Evolutionary conservation across 2,329 filamentous ascomycete species (phyloP).

Genomic region (Exophiala calicioides): DNA sequence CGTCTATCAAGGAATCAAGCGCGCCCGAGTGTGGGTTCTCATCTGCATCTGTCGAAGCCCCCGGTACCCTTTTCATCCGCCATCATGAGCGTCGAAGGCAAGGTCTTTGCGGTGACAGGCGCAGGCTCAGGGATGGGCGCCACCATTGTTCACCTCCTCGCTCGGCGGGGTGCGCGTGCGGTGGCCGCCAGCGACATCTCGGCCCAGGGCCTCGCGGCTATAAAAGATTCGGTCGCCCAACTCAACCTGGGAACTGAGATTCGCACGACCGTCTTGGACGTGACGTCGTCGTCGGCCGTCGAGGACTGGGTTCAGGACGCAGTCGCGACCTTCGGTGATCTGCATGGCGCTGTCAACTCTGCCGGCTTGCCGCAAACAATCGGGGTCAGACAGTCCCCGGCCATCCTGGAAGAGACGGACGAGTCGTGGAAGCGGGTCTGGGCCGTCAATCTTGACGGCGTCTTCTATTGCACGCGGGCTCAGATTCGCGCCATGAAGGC

Average conservation of each 20-base stretch:
- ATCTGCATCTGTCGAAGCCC: neutral
- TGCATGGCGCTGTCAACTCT: constrained; percentile 6
- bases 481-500: constrained; percentile 45
- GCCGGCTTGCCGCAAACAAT: constrained; percentile 29
- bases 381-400: constrained; percentile 29
- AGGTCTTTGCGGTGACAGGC: constrained; percentile 8
- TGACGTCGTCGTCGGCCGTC: neutral
- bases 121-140: constrained; percentile 53
- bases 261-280: neutral
- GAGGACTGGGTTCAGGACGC: constrained; percentile 3
- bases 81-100: constrained; percentile 1
- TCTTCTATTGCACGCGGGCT: constrained; percentile 53
- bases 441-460: constrained; percentile 48
- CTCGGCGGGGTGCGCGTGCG: neutral
- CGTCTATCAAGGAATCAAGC: neutral
- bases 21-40: neutral
- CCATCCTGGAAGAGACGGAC: constrained; percentile 38
- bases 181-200: neutral
- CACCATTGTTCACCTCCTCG: constrained; percentile 39
- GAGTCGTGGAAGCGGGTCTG: constrained; percentile 46
- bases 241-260: neutral
- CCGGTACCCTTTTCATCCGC: neutral
- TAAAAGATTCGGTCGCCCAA: constrained; percentile 37
- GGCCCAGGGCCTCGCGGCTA: neutral
- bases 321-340: neutral